Evolutionary conservation across 441 rosid species (phyloP).

Genomic region (Populus tomentosa): DNA sequence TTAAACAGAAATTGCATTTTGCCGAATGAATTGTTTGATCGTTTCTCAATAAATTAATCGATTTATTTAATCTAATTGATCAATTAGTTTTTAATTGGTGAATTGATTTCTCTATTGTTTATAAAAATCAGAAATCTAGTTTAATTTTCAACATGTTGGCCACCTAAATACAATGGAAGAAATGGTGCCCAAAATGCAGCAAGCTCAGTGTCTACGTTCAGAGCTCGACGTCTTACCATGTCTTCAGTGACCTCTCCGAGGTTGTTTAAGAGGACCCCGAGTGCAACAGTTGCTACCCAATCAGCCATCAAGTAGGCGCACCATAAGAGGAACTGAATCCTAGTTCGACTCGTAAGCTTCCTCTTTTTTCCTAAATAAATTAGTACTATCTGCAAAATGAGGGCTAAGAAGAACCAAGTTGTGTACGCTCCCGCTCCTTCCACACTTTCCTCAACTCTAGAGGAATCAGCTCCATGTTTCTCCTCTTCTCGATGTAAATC

Average conservation of each 20-base stretch:
- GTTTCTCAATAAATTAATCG: too few relatives aligned
- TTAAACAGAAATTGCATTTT: too few relatives aligned
- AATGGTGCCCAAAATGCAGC: slow-evolving; percentile 37
- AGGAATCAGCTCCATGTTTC: background rate
- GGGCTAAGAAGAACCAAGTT: slow-evolving; percentile 29
- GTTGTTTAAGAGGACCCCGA: slow-evolving; percentile 28
- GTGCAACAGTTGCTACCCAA: slow-evolving; percentile 17
- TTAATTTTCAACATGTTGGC: background rate
- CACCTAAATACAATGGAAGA: slow-evolving; percentile 41
- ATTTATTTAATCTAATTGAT: too few relatives aligned
- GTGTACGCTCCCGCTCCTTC: slow-evolving; percentile 37
- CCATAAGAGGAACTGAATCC: slow-evolving; percentile 24
- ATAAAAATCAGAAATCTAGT: accelerated
- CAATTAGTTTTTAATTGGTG: too few relatives aligned
- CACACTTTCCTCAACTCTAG: slow-evolving; percentile 3
- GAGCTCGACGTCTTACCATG: background rate
- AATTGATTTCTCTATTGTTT: too few relatives aligned
- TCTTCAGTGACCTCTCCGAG: slow-evolving; percentile 2
- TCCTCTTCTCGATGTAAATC: slow-evolving; percentile 4
- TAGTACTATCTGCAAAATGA: slow-evolving; percentile 27
- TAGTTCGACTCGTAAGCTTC: slow-evolving; percentile 6
- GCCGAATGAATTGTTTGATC: accelerated
- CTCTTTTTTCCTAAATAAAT: slow-evolving; percentile 21
- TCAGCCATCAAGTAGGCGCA: slow-evolving; percentile 34
- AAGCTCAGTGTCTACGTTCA: slow-evolving; percentile 7